Conservation (phyloP, 1,284 basidiomycete species). For the Ceraceosorus guamensis region DNA sequence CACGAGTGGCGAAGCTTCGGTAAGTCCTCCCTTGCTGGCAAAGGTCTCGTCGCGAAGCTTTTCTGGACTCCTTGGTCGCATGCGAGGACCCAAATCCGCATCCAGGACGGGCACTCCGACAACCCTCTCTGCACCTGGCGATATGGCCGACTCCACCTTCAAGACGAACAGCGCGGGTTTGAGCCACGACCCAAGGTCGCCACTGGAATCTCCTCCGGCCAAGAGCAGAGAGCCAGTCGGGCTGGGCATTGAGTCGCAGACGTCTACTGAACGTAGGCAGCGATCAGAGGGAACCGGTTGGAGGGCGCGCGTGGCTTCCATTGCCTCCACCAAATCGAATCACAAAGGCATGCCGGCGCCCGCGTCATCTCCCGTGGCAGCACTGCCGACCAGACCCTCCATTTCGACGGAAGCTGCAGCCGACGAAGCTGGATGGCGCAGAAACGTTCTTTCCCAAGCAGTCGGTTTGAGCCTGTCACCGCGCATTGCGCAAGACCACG, state of each 20-base stretch:
- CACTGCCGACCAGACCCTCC: background rate
- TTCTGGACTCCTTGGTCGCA: no score
- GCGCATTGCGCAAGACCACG: no score
- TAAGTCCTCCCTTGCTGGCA: no score
- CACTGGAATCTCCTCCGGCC: background rate
- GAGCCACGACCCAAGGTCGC: background rate
- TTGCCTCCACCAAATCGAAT: background rate
- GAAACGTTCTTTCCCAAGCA: slow-evolving; percentile 1
- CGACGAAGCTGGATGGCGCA: background rate
- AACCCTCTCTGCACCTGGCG: no score
- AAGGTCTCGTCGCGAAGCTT: no score
- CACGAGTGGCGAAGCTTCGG: no score
- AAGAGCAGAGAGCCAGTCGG: background rate
- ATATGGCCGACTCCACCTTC: no score
- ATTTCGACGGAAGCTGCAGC: background rate
- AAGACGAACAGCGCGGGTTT: no score
- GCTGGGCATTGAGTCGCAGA: background rate
- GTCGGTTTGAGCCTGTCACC: background rate
- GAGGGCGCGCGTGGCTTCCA: background rate
- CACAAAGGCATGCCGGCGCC: background rate
- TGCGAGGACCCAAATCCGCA: no score
- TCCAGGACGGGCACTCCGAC: no score
- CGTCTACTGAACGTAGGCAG: background rate
- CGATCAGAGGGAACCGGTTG: background rate
- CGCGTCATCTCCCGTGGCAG: background rate